Conservation (phyloP, 2,329 filamentous ascomycete species). For the Aspergillus novofumigatus region DNA sequence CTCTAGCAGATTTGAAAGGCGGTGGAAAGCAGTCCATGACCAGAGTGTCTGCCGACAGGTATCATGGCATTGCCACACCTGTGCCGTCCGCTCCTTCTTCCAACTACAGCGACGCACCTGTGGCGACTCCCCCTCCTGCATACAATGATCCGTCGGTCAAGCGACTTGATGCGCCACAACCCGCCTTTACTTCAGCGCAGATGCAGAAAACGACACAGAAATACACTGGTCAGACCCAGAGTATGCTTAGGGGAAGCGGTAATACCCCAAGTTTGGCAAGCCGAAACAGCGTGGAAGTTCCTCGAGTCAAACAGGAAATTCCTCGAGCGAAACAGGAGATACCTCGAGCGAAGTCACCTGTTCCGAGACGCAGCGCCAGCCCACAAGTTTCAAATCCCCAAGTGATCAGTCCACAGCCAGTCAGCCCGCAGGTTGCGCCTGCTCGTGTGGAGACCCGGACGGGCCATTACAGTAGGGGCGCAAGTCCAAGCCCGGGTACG, state of each 20-base stretch:
- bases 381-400: conserved; percentile 28
- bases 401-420: not conserved
- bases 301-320: conserved; percentile 60
- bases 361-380: conserved; percentile 4
- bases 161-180: conserved; percentile 80
- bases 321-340: conserved; percentile 67
- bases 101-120: conserved; percentile 28
- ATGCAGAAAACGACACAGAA: conserved; percentile 95
- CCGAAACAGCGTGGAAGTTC: conserved; percentile 50
- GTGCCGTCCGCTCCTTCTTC: conserved; percentile 48
- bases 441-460: conserved; percentile 31
- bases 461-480: conserved; percentile 41
- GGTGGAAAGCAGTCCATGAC: conserved; percentile 74
- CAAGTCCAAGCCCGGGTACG: conserved; percentile 41
- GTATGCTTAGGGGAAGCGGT: conserved; percentile 58
- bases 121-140: conserved; percentile 71
- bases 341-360: conserved; percentile 49
- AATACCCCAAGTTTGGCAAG: conserved; percentile 55
- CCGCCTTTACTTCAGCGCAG: conserved; percentile 84
- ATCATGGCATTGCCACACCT: conserved; percentile 88
- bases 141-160: conserved; percentile 73
- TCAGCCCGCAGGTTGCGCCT: conserved; percentile 27
- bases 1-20: conserved; percentile 86
- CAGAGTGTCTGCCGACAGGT: conserved; percentile 91
- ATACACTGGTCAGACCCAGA: conserved; percentile 77